phyloP scores from a whole-genome alignment of 768 basidiomycete genomes.

The Suillus plorans region DNA sequence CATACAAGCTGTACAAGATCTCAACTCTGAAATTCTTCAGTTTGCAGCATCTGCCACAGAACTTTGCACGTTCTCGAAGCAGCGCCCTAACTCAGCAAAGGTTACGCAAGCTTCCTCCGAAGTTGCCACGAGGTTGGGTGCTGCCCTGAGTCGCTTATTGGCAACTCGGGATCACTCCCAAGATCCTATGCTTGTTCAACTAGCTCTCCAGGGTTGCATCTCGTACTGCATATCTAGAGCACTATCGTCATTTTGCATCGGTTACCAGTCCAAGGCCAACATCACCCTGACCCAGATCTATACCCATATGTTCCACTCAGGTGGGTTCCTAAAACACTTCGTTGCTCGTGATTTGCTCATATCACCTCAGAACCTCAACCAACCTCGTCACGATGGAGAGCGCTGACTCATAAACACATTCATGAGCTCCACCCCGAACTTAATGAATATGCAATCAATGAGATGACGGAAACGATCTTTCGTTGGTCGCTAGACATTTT shows the following conservation, averaged over 20 bases:
- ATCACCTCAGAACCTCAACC: conserved; percentile 63
- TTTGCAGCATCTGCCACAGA: conserved; percentile 77
- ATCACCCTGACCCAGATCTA: conserved; percentile 62
- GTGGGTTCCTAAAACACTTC: conserved; percentile 32
- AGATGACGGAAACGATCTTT: conserved; percentile 72
- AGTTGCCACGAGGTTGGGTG: conserved; percentile 62
- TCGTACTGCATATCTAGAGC: conserved; percentile 66
- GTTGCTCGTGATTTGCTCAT: conserved; percentile 15
- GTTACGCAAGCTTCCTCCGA: conserved; percentile 56
- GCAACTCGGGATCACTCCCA: conserved; percentile 66
- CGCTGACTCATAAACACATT: conserved; percentile 68
- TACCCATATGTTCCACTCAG: conserved; percentile 52
- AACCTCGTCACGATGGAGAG: conserved; percentile 75
- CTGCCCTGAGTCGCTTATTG: conserved; percentile 58
- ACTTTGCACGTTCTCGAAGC: conserved; percentile 52
- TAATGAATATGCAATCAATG: conserved; percentile 63
- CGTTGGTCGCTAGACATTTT: conserved; percentile 73
- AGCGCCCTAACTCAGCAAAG: conserved; percentile 39
- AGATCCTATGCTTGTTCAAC: conserved; percentile 74
- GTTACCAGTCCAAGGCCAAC: conserved; percentile 70
- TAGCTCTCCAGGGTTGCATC: conserved; percentile 72
- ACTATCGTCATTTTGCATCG: conserved; percentile 70
- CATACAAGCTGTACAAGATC: conserved; percentile 74
- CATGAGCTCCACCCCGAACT: conserved; percentile 67
- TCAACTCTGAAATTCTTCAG: conserved; percentile 81